A percentile compares a stretch with the other conserved stretches of the same genome.
phyloP scores from a whole-genome alignment of 768 basidiomycete genomes.

The Hysterangium stoloniferum region DNA sequence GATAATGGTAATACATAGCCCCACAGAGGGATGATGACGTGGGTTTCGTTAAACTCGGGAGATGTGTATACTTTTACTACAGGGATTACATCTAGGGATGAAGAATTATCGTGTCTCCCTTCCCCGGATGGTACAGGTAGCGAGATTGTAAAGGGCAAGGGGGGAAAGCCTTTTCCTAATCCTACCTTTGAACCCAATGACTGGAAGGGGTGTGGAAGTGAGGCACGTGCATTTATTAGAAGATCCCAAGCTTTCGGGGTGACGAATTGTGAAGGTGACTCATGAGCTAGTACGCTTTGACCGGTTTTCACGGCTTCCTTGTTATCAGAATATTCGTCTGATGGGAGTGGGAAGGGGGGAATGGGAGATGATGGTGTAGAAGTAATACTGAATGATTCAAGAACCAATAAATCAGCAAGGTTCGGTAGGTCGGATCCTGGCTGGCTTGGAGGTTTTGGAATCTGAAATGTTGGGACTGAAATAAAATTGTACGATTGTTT shows the following conservation, averaged over 20 bases:
- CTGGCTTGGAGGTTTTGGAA: slow-evolving; percentile 4
- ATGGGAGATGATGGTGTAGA: not conserved
- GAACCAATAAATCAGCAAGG: slow-evolving; percentile 49
- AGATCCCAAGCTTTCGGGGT: not conserved
- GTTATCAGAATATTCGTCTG: not conserved
- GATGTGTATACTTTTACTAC: slow-evolving; percentile 7
- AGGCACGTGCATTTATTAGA: slow-evolving; percentile 6
- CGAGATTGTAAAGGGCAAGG: slow-evolving; percentile 8
- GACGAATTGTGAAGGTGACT: not conserved
- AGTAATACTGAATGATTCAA: slow-evolving; percentile 48
- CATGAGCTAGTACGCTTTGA: not conserved
- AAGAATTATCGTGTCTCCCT: not conserved
- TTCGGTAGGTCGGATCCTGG: slow-evolving; percentile 33
- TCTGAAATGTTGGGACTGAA: slow-evolving; percentile 1
- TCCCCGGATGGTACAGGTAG: slow-evolving; percentile 5
- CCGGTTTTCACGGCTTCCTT: not conserved
- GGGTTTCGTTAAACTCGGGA: slow-evolving; percentile 6
- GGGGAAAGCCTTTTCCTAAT: not conserved
- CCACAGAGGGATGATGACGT: slow-evolving; percentile 4
- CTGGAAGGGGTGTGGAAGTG: slow-evolving; percentile 2
- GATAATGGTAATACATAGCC: slow-evolving; percentile 5
- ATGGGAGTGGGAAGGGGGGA: not conserved
- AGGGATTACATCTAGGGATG: not conserved
- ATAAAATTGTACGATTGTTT: not conserved
- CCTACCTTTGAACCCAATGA: not conserved